Conservation (phyloP, 768 basidiomycete genomes). For the Auricularia sp. region DNA sequence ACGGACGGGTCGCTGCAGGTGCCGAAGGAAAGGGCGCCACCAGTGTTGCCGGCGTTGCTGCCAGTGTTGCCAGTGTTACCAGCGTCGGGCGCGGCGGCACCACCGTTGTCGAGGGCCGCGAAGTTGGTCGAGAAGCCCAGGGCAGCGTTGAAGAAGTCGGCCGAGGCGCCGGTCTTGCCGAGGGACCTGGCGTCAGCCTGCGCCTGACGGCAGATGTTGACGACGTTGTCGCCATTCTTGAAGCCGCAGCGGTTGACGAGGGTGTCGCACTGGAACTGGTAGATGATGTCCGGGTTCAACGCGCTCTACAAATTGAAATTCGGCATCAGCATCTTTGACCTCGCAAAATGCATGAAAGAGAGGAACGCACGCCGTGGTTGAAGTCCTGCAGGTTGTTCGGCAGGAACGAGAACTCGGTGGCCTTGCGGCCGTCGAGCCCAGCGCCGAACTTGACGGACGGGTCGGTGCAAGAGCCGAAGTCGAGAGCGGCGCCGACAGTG, state of each 20-base stretch:
- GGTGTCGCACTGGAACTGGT: constrained; percentile 47
- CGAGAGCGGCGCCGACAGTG: constrained; percentile 10
- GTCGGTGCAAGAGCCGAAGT: constrained; percentile 44
- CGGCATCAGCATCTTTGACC: too few relatives aligned
- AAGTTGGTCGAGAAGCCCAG: constrained; percentile 13
- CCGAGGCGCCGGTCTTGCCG: constrained; percentile 7
- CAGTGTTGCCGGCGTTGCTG: not conserved
- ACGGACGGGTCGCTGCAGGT: constrained; percentile 46
- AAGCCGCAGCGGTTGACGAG: constrained; percentile 40
- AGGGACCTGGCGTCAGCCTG: not conserved
- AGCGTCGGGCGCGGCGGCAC: not conserved
- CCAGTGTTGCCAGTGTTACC: constrained; percentile 10
- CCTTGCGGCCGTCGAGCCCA: constrained; percentile 45
- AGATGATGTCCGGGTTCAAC: constrained; percentile 50
- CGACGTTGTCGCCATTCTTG: not conserved
- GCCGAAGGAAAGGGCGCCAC: constrained; percentile 29
- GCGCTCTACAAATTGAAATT: constrained; percentile 17
- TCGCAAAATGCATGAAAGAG: too few relatives aligned
- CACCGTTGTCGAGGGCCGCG: constrained; percentile 24
- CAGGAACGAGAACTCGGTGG: constrained; percentile 35
- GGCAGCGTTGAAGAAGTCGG: constrained; percentile 12
- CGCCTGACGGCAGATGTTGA: not conserved
- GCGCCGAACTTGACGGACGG: constrained; percentile 46
- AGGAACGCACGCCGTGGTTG: not conserved
- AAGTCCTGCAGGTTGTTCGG: not conserved